These are phyloP conservation scores for Mrakia gelida DNA, from an alignment of 768 basidiomycete species.

Conservation along the genomic window DNA sequence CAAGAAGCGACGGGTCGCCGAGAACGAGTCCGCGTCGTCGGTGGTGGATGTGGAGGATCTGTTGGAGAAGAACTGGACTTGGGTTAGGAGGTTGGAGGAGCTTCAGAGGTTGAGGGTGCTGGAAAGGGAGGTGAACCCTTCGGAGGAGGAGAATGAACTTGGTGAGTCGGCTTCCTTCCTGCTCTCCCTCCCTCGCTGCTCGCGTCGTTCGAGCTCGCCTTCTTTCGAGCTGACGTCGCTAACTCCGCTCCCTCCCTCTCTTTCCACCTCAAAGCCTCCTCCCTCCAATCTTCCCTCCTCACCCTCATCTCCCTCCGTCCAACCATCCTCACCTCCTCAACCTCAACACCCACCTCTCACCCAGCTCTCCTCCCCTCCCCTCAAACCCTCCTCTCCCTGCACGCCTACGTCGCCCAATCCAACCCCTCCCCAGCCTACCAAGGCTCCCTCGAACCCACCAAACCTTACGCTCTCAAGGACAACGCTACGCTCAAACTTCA, in stretches of 20 bases:
- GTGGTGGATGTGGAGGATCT: slow-evolving; percentile 1
- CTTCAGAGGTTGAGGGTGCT: slow-evolving; percentile 8
- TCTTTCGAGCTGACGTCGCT: neutral
- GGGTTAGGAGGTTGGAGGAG: neutral
- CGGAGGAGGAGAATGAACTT: neutral
- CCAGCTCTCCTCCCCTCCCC: neutral
- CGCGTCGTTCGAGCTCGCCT: neutral
- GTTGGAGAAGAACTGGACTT: slow-evolving; percentile 9
- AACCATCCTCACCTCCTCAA: neutral
- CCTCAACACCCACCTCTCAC: neutral
- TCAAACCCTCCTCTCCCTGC: neutral
- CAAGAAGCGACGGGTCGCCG: too few relatives aligned
- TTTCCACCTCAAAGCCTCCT: neutral
- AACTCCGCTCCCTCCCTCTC: neutral
- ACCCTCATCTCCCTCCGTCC: neutral
- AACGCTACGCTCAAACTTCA: neutral
- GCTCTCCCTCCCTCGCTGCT: neutral
- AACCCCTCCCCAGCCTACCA: neutral
- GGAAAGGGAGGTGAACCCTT: neutral
- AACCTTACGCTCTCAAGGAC: slow-evolving; percentile 7
- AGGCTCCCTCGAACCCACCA: neutral
- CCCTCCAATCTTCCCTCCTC: neutral
- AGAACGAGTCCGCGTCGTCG: neutral
- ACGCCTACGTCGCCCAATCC: neutral
- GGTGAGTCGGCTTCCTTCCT: neutral